Conservation (phyloP, 768 basidiomycete species). For the Psilocybe cubensis region DNA sequence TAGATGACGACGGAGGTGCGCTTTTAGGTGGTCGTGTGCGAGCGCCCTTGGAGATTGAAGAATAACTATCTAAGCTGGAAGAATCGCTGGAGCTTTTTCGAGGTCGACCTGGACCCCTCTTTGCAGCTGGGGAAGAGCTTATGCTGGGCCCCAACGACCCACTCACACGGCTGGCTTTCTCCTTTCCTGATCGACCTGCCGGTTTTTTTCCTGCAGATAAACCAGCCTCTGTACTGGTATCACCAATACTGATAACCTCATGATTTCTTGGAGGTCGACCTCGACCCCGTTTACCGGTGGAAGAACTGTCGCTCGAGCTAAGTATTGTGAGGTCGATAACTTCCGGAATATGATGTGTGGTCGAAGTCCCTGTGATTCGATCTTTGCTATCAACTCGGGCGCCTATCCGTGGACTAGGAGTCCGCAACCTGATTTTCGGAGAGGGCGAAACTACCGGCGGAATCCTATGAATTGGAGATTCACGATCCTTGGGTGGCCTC, state of each 20-base stretch:
- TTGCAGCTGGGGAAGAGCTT: background rate
- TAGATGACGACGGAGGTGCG: background rate
- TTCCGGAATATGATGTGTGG: background rate
- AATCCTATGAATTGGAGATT: background rate
- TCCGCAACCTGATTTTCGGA: background rate
- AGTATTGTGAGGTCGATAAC: background rate
- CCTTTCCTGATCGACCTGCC: background rate
- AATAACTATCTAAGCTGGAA: background rate
- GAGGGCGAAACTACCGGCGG: background rate
- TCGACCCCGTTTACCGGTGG: background rate
- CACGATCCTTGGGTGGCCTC: background rate
- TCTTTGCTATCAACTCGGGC: background rate
- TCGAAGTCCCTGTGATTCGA: background rate
- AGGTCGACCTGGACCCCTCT: background rate
- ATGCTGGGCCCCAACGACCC: background rate
- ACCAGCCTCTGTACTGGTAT: background rate
- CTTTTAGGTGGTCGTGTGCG: slow-evolving; percentile 8
- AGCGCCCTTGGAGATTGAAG: background rate
- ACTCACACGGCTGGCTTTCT: background rate
- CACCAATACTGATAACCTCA: background rate
- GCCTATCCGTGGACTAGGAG: background rate
- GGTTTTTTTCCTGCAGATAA: background rate
- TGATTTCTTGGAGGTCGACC: background rate
- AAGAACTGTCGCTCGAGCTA: background rate
- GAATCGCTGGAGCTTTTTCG: background rate